phyloP scores from a whole-genome alignment of 345 rosid genomes.

The Dovyalis caffra region DNA sequence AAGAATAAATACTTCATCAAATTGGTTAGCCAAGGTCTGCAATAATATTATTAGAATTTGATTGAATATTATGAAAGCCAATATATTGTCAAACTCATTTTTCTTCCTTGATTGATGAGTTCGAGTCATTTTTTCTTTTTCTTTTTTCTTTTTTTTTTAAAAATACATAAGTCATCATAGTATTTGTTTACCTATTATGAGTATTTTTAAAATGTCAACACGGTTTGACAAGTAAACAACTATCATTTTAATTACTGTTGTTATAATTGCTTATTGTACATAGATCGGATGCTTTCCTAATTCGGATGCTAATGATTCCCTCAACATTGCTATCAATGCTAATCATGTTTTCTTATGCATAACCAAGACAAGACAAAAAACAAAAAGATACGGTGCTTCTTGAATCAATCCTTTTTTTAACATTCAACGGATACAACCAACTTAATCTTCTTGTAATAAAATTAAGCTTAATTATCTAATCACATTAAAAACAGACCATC shows the following conservation, averaged over 20 bases:
- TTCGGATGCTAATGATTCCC: slow-evolving; percentile 16
- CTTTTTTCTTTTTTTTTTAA: too few relatives aligned
- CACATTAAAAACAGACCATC: too few relatives aligned
- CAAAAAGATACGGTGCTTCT: not conserved
- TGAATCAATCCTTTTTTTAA: not conserved
- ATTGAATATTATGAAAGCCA: too few relatives aligned
- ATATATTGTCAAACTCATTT: not conserved
- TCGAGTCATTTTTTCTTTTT: too few relatives aligned
- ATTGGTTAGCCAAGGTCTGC: not conserved
- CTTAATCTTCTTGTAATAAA: too few relatives aligned
- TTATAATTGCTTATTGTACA: not conserved
- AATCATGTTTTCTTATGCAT: not conserved
- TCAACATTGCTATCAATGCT: not conserved
- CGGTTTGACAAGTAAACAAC: not conserved
- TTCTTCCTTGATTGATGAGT: not conserved
- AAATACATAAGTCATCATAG: not conserved
- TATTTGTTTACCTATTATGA: too few relatives aligned
- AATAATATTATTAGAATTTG: too few relatives aligned
- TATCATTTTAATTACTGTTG: too few relatives aligned
- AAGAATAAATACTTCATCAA: too few relatives aligned
- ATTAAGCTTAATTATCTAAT: too few relatives aligned
- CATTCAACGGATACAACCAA: not conserved
- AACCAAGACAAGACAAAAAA: not conserved
- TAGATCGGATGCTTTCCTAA: slow-evolving; percentile 15
- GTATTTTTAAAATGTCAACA: not conserved